Evolutionary conservation across 306 rosid genomes (phyloP).

Genomic region (Pterocarpus macrocarpus): DNA sequence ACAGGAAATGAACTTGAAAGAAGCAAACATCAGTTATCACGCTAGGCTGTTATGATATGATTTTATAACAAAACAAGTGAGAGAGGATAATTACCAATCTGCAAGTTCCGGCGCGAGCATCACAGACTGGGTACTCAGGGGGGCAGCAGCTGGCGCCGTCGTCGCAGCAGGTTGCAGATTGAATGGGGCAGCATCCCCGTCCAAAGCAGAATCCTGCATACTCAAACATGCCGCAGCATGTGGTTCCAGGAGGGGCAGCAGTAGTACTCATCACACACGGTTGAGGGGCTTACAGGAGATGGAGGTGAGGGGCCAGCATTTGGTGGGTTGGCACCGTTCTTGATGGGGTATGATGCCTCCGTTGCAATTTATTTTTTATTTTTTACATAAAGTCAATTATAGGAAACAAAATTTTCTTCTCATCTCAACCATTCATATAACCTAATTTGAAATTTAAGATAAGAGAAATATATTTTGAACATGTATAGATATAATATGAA

Average conservation of each 20-base stretch:
- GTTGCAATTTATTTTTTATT: too few species aligned
- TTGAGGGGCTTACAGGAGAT: slow-evolving; percentile 63
- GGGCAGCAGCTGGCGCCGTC: slow-evolving; percentile 89
- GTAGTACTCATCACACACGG: slow-evolving; percentile 69
- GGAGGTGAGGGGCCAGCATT: slow-evolving; percentile 82
- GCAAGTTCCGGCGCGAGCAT: slow-evolving; percentile 67
- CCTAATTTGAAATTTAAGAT: too few species aligned
- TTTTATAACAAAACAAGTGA: neutral
- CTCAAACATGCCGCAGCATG: slow-evolving; percentile 81
- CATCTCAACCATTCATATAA: too few species aligned
- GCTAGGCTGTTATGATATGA: too few species aligned
- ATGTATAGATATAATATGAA: too few species aligned
- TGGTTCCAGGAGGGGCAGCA: slow-evolving; percentile 71
- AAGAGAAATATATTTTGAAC: too few species aligned
- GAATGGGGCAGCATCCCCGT: slow-evolving; percentile 94
- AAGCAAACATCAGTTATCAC: neutral
- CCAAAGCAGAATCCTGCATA: slow-evolving; percentile 71
- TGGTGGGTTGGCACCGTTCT: slow-evolving; percentile 84
- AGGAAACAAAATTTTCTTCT: too few species aligned
- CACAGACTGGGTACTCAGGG: slow-evolving; percentile 79
- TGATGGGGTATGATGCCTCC: slow-evolving; percentile 80
- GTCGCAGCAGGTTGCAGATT: slow-evolving; percentile 88
- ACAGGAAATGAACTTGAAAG: too few species aligned
- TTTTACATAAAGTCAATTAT: too few species aligned
- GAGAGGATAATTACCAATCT: slow-evolving; percentile 57